Percentiles rank a stretch among this genome's conserved stretches.
Evolutionary conservation across 306 rosid genomes (phyloP).

Genomic region (Castanea mollissima): DNA sequence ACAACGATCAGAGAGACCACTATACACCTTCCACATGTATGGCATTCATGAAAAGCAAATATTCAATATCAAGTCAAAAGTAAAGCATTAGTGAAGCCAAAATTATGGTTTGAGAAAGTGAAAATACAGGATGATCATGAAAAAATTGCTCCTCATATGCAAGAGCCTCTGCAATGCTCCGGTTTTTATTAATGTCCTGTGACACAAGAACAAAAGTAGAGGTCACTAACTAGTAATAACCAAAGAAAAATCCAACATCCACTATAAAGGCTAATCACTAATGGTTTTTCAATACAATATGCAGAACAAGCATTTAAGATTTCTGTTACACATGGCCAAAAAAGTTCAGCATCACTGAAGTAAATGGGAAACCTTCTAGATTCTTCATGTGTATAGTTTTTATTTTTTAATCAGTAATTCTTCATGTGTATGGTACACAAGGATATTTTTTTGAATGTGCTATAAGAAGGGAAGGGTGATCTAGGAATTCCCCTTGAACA

Average conservation of each 20-base stretch:
- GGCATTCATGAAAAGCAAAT: constrained; percentile 10
- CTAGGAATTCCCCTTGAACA: not conserved
- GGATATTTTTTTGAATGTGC: not conserved
- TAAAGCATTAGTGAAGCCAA: not conserved
- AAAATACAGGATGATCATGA: constrained; percentile 84
- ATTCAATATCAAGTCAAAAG: constrained; percentile 15
- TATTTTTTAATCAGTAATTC: no score
- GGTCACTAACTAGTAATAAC: constrained; percentile 2
- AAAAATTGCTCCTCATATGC: constrained; percentile 84
- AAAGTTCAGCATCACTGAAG: not conserved
- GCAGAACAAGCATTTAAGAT: not conserved
- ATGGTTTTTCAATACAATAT: not conserved
- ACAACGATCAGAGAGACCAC: constrained; percentile 79
- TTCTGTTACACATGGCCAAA: not conserved
- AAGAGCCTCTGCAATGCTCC: constrained; percentile 91
- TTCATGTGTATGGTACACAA: not conserved
- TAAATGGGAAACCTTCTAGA: not conserved
- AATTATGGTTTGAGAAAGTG: not conserved
- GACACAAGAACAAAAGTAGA: not conserved
- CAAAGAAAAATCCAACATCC: constrained; percentile 14
- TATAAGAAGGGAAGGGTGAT: not conserved
- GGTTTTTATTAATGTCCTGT: constrained; percentile 80
- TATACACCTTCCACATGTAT: constrained; percentile 61
- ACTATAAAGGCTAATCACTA: not conserved
- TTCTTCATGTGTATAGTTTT: not conserved